Base-by-base conservation (phyloP, 768 basidiomycete species). In the Trichaptum fuscoviolaceum region DNA sequence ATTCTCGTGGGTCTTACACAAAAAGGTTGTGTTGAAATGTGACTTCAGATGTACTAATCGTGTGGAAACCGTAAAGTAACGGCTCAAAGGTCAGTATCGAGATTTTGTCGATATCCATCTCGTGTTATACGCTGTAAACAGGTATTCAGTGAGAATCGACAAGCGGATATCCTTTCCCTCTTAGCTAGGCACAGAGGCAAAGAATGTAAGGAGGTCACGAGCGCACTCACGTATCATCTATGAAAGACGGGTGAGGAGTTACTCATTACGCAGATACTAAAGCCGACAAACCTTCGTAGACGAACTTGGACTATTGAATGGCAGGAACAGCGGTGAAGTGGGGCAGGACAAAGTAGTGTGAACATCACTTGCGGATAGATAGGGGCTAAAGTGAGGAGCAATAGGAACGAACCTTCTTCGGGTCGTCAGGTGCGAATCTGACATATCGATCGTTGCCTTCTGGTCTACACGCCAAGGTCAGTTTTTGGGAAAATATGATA, bases 381-480 rank as follows among this genome's bases (percentile, higher is more conserved):
- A 34, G 30, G 25, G 24, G 20, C 30, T 8, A 3, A 30, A 3
- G 30, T 30, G 30, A 30, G 30, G 30, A 30, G 30, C 25, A 64
- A 18, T 25, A 1, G 62, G 0, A 58, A 73, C 83, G 20, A 68
- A 90, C 92, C 86, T 93, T 91, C 85, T 93, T 93, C 18, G 92
- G 92, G 77, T 92, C 91, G 58, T 90, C 86, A 5, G 93, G 93
- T 8, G 92, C 93, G 65, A 81, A 83, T 58, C 81, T 77, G 57
- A 95, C 89, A 71, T 93, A 95, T 66, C 90, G 82, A 74, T 94
- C 92, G 73, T 96, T 95, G 72, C 92, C 93, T 57, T 84, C 78
- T 0, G 93, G 93, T 63, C 92, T 94, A 72, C 63, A 63, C 65
- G 59, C 23, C 6, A 59, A 63, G n/a, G 20, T 61, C 59, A 61